phyloP scores from a whole-genome alignment of 208 protist genomes.

The Strigomonas culicis region DNA sequence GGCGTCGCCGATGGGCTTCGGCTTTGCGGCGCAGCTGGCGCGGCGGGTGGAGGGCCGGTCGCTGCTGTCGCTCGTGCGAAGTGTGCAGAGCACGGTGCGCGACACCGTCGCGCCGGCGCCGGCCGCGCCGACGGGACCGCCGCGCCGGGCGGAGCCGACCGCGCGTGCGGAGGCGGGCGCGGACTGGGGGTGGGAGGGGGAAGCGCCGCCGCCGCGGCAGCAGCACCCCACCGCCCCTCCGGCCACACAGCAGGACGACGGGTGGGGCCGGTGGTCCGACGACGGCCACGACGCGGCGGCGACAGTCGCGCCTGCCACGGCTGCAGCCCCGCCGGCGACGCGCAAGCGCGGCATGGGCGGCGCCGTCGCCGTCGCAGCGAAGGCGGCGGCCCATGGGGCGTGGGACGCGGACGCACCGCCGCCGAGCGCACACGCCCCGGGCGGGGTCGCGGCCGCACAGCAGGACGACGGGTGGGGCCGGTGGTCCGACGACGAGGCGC shows the following conservation, averaged over 20 bases:
- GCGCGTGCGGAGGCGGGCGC: not conserved
- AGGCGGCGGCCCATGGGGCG: too few relatives aligned
- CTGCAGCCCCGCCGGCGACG: too few relatives aligned
- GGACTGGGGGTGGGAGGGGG: not conserved
- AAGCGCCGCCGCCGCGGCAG: not conserved
- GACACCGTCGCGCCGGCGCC: not conserved
- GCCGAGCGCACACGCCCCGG: not conserved
- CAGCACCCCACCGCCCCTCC: not conserved
- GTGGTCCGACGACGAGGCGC: too few relatives aligned
- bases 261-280: slow-evolving; percentile 19
- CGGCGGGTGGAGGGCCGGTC: not conserved
- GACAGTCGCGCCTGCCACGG: not conserved
- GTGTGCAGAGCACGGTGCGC: not conserved
- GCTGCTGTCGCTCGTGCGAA: not conserved
- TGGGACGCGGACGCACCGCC: too few relatives aligned
- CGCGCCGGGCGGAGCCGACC: too few relatives aligned
- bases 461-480: not conserved
- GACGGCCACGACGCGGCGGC: slow-evolving; percentile 5
- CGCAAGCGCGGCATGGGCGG: not conserved
- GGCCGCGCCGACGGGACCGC: too few relatives aligned
- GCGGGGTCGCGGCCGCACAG: not conserved
- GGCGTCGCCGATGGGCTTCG: not conserved
- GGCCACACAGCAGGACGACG: slow-evolving; percentile 5
- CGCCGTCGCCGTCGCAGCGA: not conserved
- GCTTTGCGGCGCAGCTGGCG: not conserved